Conservation (phyloP, 2,329 filamentous ascomycete species). For the Cercospora beticola region DNA sequence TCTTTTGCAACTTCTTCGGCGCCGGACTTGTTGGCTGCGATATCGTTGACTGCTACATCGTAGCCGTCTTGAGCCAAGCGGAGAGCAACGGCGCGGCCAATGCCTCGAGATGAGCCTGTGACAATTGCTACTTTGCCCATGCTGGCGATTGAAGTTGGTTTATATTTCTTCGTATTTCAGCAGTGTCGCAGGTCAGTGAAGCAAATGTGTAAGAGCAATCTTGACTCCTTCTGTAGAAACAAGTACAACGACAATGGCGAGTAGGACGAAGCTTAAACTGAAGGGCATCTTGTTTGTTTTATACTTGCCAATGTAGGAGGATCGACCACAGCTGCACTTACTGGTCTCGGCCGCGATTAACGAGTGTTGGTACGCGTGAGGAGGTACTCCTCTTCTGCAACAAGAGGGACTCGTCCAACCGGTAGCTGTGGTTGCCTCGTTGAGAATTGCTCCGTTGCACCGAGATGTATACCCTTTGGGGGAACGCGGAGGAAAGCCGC, state of each 20-base stretch:
- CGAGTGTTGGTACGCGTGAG: not conserved
- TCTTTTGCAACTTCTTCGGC: conserved; percentile 56
- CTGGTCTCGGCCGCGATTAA: not conserved
- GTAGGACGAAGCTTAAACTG: not conserved
- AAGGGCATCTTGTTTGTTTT: not conserved
- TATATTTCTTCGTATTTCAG: not conserved
- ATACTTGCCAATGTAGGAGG: not conserved
- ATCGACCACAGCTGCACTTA: not conserved
- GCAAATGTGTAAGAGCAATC: not conserved
- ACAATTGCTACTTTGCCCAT: conserved; percentile 36
- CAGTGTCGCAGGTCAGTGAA: not conserved
- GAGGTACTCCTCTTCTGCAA: conserved; percentile 10
- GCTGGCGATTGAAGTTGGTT: not conserved
- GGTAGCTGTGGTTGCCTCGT: conserved; percentile 2
- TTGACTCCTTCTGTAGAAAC: not conserved
- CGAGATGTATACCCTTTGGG: conserved; percentile 5
- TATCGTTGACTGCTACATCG: conserved; percentile 64
- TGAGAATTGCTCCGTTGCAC: conserved; percentile 15
- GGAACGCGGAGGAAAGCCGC: not conserved
- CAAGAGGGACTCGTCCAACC: not conserved
- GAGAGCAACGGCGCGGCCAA: conserved; percentile 61
- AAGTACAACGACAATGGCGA: not conserved
- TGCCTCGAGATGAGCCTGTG: conserved; percentile 40
- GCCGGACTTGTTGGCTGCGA: conserved; percentile 52
- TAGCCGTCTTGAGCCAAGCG: conserved; percentile 66